Percentiles rank a stretch among this genome's conserved stretches.
These are phyloP conservation scores for Coemansia sp. DNA, from an alignment of 192 early-diverging fungal genomes.

Conservation along the genomic window DNA sequence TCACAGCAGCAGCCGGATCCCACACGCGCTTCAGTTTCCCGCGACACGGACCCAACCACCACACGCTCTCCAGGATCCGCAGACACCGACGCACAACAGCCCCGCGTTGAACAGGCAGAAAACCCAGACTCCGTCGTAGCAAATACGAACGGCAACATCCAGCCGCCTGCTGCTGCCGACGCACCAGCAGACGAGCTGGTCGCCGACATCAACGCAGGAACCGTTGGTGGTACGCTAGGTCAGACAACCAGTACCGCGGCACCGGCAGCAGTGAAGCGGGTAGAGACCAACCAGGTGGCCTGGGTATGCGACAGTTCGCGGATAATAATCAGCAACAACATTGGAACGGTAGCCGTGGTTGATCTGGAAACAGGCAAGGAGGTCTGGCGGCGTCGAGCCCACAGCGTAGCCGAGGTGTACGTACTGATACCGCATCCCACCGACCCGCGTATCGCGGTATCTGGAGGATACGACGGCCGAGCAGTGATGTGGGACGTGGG, in stretches of 20 bases:
- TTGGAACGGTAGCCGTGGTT: conserved; percentile 69
- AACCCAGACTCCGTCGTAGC: not conserved
- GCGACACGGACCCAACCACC: not conserved
- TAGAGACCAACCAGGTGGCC: conserved; percentile 60
- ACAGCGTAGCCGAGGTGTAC: conserved; percentile 63
- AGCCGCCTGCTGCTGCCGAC: not conserved
- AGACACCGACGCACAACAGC: not conserved
- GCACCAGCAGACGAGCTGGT: conserved; percentile 10
- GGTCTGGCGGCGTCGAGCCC: conserved; percentile 33
- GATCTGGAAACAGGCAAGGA: conserved; percentile 66
- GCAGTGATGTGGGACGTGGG: conserved; percentile 80
- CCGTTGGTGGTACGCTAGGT: not conserved
- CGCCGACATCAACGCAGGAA: conserved; percentile 13
- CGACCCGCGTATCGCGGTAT: conserved; percentile 70
- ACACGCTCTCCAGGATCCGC: not conserved
- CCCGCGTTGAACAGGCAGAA: not conserved
- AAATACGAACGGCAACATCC: not conserved
- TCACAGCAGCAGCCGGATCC: not conserved
- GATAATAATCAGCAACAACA: conserved; percentile 67
- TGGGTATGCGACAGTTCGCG: conserved; percentile 72
- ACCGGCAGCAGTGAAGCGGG: conserved; percentile 19
- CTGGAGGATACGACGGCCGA: conserved; percentile 81
- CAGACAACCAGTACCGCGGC: not conserved
- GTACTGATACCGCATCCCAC: conserved; percentile 75
- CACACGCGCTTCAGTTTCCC: not conserved